phyloP scores from a whole-genome alignment of 108 stramenopile species.

The Cyclotella kingstonii region DNA sequence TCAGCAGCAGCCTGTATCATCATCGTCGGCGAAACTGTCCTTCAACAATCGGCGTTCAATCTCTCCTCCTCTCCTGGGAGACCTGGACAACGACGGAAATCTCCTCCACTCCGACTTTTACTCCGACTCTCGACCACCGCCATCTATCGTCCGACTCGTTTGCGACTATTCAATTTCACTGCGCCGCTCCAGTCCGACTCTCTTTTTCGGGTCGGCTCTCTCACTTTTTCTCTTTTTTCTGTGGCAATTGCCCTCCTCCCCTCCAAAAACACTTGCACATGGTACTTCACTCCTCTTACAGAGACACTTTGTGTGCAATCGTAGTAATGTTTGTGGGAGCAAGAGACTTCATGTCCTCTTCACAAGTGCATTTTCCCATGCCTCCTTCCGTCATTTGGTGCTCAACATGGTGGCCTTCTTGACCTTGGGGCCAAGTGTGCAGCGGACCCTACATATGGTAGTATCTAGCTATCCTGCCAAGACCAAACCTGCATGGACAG shows the following conservation, averaged over 20 bases:
- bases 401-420: conserved; percentile 59
- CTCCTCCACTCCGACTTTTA: not conserved
- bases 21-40: too few species aligned
- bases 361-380: conserved; percentile 63
- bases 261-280: not conserved
- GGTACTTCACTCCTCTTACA: too few species aligned
- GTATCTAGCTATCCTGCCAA: too few species aligned
- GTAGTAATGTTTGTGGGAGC: conserved; percentile 29
- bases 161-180: conserved; percentile 25
- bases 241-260: conserved; percentile 53
- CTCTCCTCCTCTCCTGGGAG: too few species aligned
- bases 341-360: conserved; percentile 45
- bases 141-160: conserved; percentile 23
- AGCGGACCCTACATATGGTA: too few species aligned
- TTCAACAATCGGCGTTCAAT: too few species aligned
- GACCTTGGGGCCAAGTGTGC: conserved; percentile 51
- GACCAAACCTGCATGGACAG: too few species aligned
- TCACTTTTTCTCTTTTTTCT: conserved; percentile 49
- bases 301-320: conserved; percentile 58
- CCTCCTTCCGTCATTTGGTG: conserved; percentile 51
- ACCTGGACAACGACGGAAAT: conserved; percentile 31
- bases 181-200: conserved; percentile 33
- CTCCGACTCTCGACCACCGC: conserved; percentile 18
- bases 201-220: conserved; percentile 22
- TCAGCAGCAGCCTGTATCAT: too few species aligned